Percentiles rank a stretch among this genome's conserved stretches.
Evolutionary conservation across 768 basidiomycete species (phyloP).

Genomic region (Russula earlei): DNA sequence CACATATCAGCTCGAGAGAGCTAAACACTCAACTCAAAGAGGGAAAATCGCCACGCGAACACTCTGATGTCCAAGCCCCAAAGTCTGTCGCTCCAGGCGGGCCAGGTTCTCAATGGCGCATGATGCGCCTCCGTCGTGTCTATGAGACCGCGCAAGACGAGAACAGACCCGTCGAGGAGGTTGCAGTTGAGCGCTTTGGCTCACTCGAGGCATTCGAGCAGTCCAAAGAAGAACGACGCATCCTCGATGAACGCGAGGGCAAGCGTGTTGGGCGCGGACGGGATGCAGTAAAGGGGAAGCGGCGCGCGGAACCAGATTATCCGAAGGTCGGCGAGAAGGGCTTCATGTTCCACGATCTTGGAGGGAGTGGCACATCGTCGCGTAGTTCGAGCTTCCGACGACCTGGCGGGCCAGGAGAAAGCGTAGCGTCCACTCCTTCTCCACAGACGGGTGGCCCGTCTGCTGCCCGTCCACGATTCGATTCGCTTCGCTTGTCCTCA

Average conservation of each 20-base stretch:
- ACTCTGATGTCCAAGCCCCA: slow-evolving; percentile 34
- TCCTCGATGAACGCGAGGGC: slow-evolving; percentile 75
- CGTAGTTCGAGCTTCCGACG: slow-evolving; percentile 84
- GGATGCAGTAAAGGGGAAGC: slow-evolving; percentile 31
- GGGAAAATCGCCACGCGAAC: slow-evolving; percentile 31
- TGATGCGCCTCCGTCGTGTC: slow-evolving; percentile 88
- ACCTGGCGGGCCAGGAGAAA: slow-evolving; percentile 55
- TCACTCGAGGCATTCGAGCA: slow-evolving; percentile 79
- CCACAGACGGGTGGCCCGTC: slow-evolving; percentile 26
- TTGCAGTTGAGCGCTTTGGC: slow-evolving; percentile 85
- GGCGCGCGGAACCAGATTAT: slow-evolving; percentile 22
- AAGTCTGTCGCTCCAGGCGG: slow-evolving; percentile 68
- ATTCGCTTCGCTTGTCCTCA: slow-evolving; percentile 53
- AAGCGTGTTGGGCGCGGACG: slow-evolving; percentile 33
- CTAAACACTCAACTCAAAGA: slow-evolving; percentile 50
- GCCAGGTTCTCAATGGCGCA: slow-evolving; percentile 92
- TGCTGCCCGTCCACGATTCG: slow-evolving; percentile 43
- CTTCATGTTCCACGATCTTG: slow-evolving; percentile 61
- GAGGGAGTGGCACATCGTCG: slow-evolving; percentile 54
- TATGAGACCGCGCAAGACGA: slow-evolving; percentile 91
- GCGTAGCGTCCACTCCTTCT: slow-evolving; percentile 50
- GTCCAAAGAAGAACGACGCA: slow-evolving; percentile 74
- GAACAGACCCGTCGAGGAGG: slow-evolving; percentile 55
- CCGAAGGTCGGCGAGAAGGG: slow-evolving; percentile 38
- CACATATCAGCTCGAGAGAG: slow-evolving; percentile 50